Evolutionary conservation across 106 monocot genomes (phyloP), one percentile per base, ranked within the genome.

Genomic region (Platanthera guangdongensis): DNA sequence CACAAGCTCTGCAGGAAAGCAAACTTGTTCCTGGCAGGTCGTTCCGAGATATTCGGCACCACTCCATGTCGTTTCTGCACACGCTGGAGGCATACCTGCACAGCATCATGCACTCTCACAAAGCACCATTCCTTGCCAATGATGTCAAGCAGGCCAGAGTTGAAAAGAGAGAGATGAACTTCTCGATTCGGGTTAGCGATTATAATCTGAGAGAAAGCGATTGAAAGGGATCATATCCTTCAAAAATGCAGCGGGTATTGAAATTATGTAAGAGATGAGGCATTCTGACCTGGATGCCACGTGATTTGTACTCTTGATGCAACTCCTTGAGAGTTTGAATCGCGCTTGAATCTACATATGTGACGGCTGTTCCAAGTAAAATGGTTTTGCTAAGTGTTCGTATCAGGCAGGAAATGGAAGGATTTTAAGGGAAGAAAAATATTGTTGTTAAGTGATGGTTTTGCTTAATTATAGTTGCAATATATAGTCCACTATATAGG

Each of bases 261-360:
- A 68, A 11, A 68, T 63, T 65, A 32, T 28, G 9, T 30, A 39
- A 67, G 67, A 32, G 32, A 50, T 13, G 28, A 76, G 67, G 51
- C 8, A 76, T 32, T 4, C 1, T 10, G 39, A 95, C 99, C 99
- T 99, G 94, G 81, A 99, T 92, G 21, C 75, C 77, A 6, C 99
- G 91, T 13, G 87, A 92, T 78, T 76, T 85, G 84, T 92, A 99
- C 50, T 99, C 99, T 49, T 90, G 83, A 74, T 99, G 64, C 80
- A 99, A 85, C 51, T 99, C 99, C 74, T 92, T 99, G 18, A 99
- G 83, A 80, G 94, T 89, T 81, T 99, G 99, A 76, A 94, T 88
- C 5, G 86, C 99, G 80, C 99, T 99, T 1, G 99, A 86, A 83
- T 99, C 99, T 74, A 94, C 88, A 65, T 99, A 92, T 79, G 99